Evolutionary conservation across 2,329 filamentous ascomycete genomes (phyloP), one percentile per base, ranked within the genome.

Genomic region (Gnomoniopsis smithogilvyi): DNA sequence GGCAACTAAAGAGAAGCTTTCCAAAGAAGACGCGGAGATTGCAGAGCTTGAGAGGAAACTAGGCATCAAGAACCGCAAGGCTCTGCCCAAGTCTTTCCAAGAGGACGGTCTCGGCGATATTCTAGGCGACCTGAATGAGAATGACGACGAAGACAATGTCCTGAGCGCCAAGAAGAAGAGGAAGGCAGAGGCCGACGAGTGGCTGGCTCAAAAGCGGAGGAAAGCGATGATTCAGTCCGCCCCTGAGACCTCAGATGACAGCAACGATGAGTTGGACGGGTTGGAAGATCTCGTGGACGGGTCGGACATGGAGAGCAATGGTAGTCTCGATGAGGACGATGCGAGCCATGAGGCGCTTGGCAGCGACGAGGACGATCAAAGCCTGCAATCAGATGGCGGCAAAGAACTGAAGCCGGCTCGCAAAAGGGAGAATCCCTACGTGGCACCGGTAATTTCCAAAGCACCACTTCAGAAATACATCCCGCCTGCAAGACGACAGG

Each of bases 1-100:
- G 51, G 64, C 64, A 21, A 69, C 86, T n/a, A 84, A 81, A 68
- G 82, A 87, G 3, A 85, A 83, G 65, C 76, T 97, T 4, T 87
- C 84, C 0, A 80, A 91, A 62, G 94, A 99, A 60, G 92, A 98
- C 68, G 90, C 87, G 2, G 92, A 96, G 66, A 98, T 99, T 65
- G 88, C 89, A 21, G 87, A 87, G 2, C 77, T 97, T 34, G 95
- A 99, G 75, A 92, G 88, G 72, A 96, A 91, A 68, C 77, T 99
- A 3, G 94, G 95, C 0, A 81, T 97, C 64, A 91, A 88, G 69
- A 85, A 86, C 24, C 89, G 88, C 61, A 96, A 92, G 68, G 87
- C 84, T 34, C 73, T 91, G 6, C 87, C 88, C 0, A 88, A 90
- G 64, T 80, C 86, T 0, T 92, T 93, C 66, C 82, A 85, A 21